These are phyloP conservation scores for Scheffersomyces segobiensis DNA, from an alignment of 1,139 yeast species.

Conservation along the genomic window DNA sequence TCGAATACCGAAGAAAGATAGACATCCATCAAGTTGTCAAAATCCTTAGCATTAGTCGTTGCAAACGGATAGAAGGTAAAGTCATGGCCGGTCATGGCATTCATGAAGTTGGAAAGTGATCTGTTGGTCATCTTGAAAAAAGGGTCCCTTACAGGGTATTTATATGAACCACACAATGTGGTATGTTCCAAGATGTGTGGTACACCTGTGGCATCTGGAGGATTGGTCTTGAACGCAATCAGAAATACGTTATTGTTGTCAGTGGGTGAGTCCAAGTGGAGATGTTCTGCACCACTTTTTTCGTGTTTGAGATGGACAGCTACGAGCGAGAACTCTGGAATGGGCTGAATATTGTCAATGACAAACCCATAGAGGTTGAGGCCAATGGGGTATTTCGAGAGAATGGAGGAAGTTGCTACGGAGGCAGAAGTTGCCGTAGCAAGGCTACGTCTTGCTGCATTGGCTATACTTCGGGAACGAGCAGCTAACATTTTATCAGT, in stretches of 20 bases:
- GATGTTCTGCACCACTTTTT: conserved; percentile 73
- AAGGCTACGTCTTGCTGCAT: conserved; percentile 3
- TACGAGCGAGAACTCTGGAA: conserved; percentile 80
- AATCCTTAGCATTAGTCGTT: conserved; percentile 84
- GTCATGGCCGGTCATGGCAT: conserved; percentile 98
- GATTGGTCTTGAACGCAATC: conserved; percentile 88
- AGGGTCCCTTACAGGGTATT: conserved; percentile 94
- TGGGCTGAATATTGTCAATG: conserved; percentile 59
- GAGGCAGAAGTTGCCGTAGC: conserved; percentile 8
- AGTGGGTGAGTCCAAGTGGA: conserved; percentile 74
- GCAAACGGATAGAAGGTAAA: conserved; percentile 96
- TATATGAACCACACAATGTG: conserved; percentile 87
- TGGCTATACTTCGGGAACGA: background rate
- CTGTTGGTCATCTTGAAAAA: conserved; percentile 95
- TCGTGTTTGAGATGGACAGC: conserved; percentile 74
- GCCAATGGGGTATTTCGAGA: conserved; percentile 63
- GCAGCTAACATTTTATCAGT: background rate
- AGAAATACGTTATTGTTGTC: conserved; percentile 87
- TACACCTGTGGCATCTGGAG: conserved; percentile 90
- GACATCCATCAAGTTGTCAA: conserved; percentile 79
- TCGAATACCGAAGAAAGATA: conserved; percentile 85
- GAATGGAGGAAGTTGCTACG: conserved; percentile 14
- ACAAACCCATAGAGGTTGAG: conserved; percentile 62
- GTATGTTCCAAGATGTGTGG: conserved; percentile 97
- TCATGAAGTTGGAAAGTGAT: conserved; percentile 88